These are phyloP conservation scores for Chalciporus piperatoides DNA, from an alignment of 1,284 basidiomycete species.

Conservation along the genomic window DNA sequence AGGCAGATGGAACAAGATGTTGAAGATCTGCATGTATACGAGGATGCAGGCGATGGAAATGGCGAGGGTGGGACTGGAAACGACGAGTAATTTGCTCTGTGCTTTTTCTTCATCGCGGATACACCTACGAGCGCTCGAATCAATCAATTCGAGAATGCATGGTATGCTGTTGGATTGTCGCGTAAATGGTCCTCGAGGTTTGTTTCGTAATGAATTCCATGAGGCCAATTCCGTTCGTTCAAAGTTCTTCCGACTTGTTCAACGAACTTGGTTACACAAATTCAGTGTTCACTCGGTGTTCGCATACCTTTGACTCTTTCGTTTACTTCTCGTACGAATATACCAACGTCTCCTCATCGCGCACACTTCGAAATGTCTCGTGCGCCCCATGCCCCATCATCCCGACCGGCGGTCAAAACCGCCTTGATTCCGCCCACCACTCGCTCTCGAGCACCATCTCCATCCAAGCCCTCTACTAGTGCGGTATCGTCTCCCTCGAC, in stretches of 20 bases:
- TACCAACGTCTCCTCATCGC: background rate
- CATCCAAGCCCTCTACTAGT: conserved; percentile 36
- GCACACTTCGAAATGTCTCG: conserved; percentile 40
- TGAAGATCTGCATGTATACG: conserved; percentile 20
- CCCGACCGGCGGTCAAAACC: conserved; percentile 35
- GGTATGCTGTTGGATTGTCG: background rate
- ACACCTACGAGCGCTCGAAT: no score
- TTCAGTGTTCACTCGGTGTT: no score
- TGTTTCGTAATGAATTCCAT: background rate
- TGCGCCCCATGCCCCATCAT: conserved; percentile 43
- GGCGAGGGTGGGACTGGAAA: conserved; percentile 7
- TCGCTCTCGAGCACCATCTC: conserved; percentile 34
- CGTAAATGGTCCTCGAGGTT: background rate
- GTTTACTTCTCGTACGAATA: conserved; percentile 10
- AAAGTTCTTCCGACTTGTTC: background rate
- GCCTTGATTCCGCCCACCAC: conserved; percentile 21
- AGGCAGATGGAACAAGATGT: conserved; percentile 20
- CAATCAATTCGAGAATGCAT: background rate
- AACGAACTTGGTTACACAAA: no score
- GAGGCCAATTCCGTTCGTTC: background rate
- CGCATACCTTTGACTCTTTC: background rate
- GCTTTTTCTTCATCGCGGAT: background rate
- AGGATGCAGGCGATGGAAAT: conserved; percentile 19
- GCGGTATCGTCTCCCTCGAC: conserved; percentile 23
- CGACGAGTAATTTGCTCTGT: conserved; percentile 5